phyloP scores from a whole-genome alignment of 208 protist species.

The Acanthamoeba triangularis region DNA sequence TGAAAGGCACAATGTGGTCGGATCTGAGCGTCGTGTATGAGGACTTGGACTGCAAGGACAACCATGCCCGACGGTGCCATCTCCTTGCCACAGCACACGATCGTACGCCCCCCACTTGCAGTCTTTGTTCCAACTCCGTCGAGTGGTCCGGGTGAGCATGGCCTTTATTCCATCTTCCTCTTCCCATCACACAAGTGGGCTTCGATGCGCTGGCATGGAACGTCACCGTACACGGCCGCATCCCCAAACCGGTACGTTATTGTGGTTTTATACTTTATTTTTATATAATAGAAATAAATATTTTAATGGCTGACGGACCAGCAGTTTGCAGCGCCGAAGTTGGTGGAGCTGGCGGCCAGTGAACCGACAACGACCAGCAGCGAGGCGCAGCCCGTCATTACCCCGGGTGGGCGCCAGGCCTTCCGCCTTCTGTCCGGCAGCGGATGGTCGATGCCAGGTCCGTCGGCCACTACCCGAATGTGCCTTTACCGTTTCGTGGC shows the following conservation, averaged over 20 bases:
- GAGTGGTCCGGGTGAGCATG: background rate
- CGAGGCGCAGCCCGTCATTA: background rate
- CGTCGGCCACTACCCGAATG: background rate
- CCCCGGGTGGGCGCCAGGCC: background rate
- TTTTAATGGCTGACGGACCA: background rate
- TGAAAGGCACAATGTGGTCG: background rate
- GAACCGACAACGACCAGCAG: background rate
- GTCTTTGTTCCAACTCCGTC: too few relatives aligned
- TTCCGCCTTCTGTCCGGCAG: background rate
- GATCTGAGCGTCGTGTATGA: conserved; percentile 11
- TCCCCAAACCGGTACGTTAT: background rate
- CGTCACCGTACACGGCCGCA: background rate
- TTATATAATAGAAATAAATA: background rate
- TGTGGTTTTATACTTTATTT: background rate
- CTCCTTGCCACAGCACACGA: background rate
- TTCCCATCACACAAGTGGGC: background rate
- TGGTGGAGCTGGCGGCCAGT: background rate
- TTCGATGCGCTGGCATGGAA: conserved; percentile 8
- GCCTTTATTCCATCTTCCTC: background rate
- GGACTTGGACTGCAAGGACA: background rate
- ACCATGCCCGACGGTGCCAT: background rate
- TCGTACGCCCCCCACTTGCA: background rate
- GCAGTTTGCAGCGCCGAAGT: background rate
- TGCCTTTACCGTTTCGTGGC: background rate
- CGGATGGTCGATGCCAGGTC: background rate